Conservation (phyloP, 495 filamentous ascomycete species). For the Thermochaetoides thermophila region DNA sequence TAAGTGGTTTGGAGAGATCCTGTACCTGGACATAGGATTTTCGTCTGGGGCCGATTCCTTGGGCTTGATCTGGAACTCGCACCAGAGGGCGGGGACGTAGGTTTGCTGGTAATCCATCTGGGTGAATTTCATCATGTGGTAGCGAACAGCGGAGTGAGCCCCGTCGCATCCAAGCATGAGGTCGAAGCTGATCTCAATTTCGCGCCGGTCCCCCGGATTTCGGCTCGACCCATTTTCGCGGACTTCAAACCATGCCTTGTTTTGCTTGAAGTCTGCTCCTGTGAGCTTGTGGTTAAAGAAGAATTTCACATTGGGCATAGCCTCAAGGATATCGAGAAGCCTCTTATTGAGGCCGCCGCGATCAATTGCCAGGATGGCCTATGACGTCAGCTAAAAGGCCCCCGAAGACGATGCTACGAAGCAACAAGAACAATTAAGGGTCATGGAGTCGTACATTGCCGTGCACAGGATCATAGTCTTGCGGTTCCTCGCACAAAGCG, state of each 20-base stretch:
- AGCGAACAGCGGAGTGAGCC: slow-evolving; percentile 77
- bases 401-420: too few relatives aligned
- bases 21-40: slow-evolving; percentile 42
- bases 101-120: slow-evolving; percentile 84
- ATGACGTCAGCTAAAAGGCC: slow-evolving; percentile 6
- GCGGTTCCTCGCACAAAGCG: slow-evolving; percentile 57
- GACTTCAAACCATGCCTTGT: slow-evolving; percentile 77
- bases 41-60: slow-evolving; percentile 14
- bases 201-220: slow-evolving; percentile 13
- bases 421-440: too few relatives aligned
- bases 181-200: slow-evolving; percentile 73
- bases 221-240: slow-evolving; percentile 13
- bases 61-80: slow-evolving; percentile 72
- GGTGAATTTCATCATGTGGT: slow-evolving; percentile 85
- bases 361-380: slow-evolving; percentile 46
- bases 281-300: slow-evolving; percentile 87
- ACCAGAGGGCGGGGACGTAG: slow-evolving; percentile 96
- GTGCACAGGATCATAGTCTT: slow-evolving; percentile 88
- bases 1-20: slow-evolving; percentile 76
- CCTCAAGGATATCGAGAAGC: slow-evolving; percentile 71
- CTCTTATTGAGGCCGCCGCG: slow-evolving; percentile 70
- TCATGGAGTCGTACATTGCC: too few relatives aligned
- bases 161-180: slow-evolving; percentile 92
- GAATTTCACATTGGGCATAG: slow-evolving; percentile 71
- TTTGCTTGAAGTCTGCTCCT: slow-evolving; percentile 63